These are phyloP conservation scores for Dictyostelium citrinum DNA, from an alignment of 78 protist genomes.

Conservation along the genomic window DNA sequence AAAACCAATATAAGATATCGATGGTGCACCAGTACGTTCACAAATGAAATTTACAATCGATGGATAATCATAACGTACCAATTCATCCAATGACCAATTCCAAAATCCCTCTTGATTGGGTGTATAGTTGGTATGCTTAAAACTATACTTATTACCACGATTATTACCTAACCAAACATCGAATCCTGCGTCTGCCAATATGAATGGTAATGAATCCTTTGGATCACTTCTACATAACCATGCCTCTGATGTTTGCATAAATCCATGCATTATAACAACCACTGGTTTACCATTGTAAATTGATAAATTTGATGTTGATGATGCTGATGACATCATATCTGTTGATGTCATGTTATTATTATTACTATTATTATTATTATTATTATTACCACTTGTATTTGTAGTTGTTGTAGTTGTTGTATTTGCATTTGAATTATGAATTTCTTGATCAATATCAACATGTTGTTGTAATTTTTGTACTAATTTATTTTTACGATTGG, in stretches of 20 bases:
- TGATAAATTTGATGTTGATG: not conserved
- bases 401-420: not conserved
- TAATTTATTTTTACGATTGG: not conserved
- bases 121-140: conserved; percentile 34
- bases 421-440: not conserved
- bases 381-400: not conserved
- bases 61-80: conserved; percentile 82
- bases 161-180: conserved; percentile 86
- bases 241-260: conserved; percentile 70
- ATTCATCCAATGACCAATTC: conserved; percentile 81
- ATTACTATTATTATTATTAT: not conserved
- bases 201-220: conserved; percentile 59
- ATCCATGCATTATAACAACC: conserved; percentile 79
- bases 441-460: not conserved
- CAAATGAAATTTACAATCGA: conserved; percentile 38
- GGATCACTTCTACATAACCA: conserved; percentile 69
- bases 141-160: conserved; percentile 80
- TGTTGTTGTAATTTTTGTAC: not conserved
- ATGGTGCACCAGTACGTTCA: conserved; percentile 8
- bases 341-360: not conserved
- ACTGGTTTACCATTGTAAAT: conserved; percentile 20
- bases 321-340: not conserved
- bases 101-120: conserved; percentile 64
- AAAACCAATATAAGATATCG: conserved; percentile 77
- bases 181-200: conserved; percentile 80